Evolutionary conservation across 2,329 filamentous ascomycete genomes (phyloP), one percentile per base, ranked within the genome.

Genomic region (Sporothrix mexicana): DNA sequence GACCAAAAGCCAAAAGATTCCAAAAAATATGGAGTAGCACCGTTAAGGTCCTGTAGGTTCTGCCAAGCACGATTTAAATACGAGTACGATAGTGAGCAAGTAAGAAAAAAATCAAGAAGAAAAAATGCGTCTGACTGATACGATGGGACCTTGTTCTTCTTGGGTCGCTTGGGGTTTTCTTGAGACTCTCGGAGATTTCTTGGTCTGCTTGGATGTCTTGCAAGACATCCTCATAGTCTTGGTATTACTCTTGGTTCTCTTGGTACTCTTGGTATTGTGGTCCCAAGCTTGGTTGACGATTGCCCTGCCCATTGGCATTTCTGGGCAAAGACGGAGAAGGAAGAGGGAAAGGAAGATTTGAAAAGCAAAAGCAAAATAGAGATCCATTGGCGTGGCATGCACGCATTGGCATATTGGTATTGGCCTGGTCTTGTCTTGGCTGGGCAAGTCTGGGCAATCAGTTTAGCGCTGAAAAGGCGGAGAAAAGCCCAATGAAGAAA

Each of bases 321-420:
- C 61, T 43, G 61, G 59, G 59, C 61, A 64, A 45, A n/a, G 41
- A 15, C 61, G 59, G 59, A 64, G 59, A 64, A 23, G 41, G 61
- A 36, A 5, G 30, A 36, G 30, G 30, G 30, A 36, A 36, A 36
- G 30, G 30, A 36, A 36, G 3, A 3, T 6, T 36, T 36, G 30
- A 36, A 36, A 7, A 36, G 30, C 30, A 36, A 36, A 2, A 36
- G 10, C n/a, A 12, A 47, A 4, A 64, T 4, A 25, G 23, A 43
- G 36, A 23, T 10, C 36, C 17, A 41, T 62, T 62, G 36, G 59
- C 59, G 51, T 55, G 51, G 51, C 51, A 55, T 55, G 51, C 23
- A 45, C 43, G 6, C 43, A 47, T 36, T 36, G 30, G 30, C 30
- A 36, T 36, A 36, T 36, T 36, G 30, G 30, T 13, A 49, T 49